Evolutionary conservation across 768 basidiomycete genomes (phyloP).

Genomic region (Hemileccinum rubropunctum): DNA sequence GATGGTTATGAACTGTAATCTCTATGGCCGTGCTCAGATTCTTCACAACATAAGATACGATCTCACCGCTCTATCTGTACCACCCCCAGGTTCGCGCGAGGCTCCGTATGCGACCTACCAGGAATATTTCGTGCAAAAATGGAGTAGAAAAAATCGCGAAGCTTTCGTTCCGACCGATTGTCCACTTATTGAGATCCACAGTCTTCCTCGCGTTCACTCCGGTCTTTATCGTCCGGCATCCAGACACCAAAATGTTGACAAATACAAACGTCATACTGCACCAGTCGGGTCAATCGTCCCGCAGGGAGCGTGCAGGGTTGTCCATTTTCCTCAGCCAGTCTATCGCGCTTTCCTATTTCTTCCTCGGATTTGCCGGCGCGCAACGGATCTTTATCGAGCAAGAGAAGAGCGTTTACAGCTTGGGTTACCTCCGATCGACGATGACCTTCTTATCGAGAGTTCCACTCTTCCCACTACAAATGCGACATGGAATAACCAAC

Average conservation of each 20-base stretch:
- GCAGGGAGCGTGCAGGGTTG: conserved; percentile 48
- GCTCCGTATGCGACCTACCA: conserved; percentile 47
- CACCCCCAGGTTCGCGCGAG: conserved; percentile 51
- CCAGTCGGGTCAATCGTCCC: conserved; percentile 38
- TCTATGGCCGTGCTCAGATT: conserved; percentile 53
- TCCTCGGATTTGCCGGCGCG: conserved; percentile 63
- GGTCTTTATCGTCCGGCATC: conserved; percentile 38
- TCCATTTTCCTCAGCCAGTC: conserved; percentile 51
- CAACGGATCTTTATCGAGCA: conserved; percentile 65
- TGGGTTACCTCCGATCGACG: conserved; percentile 56
- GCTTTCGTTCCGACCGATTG: conserved; percentile 53
- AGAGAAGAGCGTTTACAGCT: conserved; percentile 50
- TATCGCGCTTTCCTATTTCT: conserved; percentile 53
- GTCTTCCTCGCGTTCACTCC: conserved; percentile 40
- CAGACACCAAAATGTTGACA: conserved; percentile 26
- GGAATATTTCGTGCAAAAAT: conserved; percentile 57
- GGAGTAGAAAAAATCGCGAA: conserved; percentile 45
- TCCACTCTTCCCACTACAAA: conserved; percentile 67
- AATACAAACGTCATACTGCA: conserved; percentile 21
- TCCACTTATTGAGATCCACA: conserved; percentile 56
- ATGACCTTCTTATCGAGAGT: conserved; percentile 64
- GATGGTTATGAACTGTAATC: conserved; percentile 53
- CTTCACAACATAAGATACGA: conserved; percentile 62
- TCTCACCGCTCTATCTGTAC: conserved; percentile 60
- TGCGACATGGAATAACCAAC: conserved; percentile 75